Evolutionary conservation across 257 asterid species (phyloP).

Genomic region (Lantana camara): DNA sequence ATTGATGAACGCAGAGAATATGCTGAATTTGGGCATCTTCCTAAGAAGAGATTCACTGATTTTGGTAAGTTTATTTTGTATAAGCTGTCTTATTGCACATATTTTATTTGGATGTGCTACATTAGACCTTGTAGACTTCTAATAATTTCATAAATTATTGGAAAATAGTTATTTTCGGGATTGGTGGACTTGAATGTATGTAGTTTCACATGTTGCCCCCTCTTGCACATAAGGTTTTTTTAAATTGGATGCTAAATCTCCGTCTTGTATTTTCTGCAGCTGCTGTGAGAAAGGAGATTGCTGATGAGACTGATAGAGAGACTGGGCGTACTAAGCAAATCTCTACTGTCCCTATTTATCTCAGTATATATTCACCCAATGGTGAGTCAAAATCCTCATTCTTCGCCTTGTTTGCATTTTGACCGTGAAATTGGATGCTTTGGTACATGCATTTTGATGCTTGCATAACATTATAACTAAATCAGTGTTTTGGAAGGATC

Average conservation of each 20-base stretch:
- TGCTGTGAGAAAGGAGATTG: slow-evolving; percentile 90
- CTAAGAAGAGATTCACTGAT: slow-evolving; percentile 81
- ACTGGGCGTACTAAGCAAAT: slow-evolving; percentile 85
- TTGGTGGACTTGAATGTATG: background rate
- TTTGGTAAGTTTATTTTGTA: slow-evolving; percentile 62
- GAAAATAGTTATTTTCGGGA: background rate
- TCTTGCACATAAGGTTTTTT: background rate
- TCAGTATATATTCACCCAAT: slow-evolving; percentile 84
- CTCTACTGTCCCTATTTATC: slow-evolving; percentile 92
- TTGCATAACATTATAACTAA: background rate
- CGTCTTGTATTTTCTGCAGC: slow-evolving; percentile 50
- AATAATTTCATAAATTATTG: slow-evolving; percentile 8
- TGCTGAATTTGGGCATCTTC: slow-evolving; percentile 98
- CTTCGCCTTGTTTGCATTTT: slow-evolving; percentile 1
- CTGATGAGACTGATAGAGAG: slow-evolving; percentile 97
- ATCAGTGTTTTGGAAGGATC: slow-evolving; percentile 8
- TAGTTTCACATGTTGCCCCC: slow-evolving; percentile 6
- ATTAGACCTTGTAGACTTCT: background rate
- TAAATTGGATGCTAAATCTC: slow-evolving; percentile 21
- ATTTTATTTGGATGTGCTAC: background rate
- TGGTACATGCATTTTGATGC: too few relatives aligned
- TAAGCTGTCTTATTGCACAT: background rate
- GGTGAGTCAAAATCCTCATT: slow-evolving; percentile 48
- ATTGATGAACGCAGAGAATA: slow-evolving; percentile 88
- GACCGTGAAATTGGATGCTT: background rate